Base-by-base conservation (phyloP, 441 rosid genomes). In the Gossypium davidsonii region DNA sequence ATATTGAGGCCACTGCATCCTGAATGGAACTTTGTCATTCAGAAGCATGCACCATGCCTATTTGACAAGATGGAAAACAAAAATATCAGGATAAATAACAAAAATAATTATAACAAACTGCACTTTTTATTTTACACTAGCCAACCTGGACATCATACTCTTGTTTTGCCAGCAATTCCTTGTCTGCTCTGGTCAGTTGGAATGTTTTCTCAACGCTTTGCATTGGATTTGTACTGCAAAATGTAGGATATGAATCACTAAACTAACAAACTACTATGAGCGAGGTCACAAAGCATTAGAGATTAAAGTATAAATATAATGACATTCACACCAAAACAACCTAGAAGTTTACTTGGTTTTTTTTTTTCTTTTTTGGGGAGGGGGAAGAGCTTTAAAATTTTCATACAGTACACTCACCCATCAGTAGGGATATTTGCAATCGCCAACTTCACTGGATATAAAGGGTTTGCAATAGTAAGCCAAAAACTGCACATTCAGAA, bases 21-120 rank as follows among this genome's bases (percentile, higher is more conserved):
- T 89, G 77, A 83, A 96, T 44, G 90, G 78, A 76, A 96, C 99
- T 84, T 92, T 93, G 81, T 96, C 99, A 81, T 92, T 93, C 79
- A 96, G 83, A 81, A 96, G 98, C 97, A 96, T 96, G 78, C 99
- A 96, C 98, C 99, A 96, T 21, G 92, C 98, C 99, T 96, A 67
- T 31, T 74, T 15, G 55, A 65, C 9, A 70, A 48, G 82, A 75
- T 52, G 67, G n/a, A 31, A 56, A 12, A 63, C 67, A 72, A 64
- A 74, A 44, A 52, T 39, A 76, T 84, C 66, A 79, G 66, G 28
- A 53, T 58, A 74, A 70, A 37, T 52, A 67, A 53, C 39, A 7
- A 65, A 56, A 28, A 34, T 15, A 26, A 67, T 11, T 18, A 52
- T 58, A 46, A 9, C 17, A 53, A 8, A 64, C 12, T 52, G 17